These are phyloP conservation scores for Aspergillus ochraceoroseus DNA, from an alignment of 2,329 filamentous ascomycete species.

Conservation along the genomic window DNA sequence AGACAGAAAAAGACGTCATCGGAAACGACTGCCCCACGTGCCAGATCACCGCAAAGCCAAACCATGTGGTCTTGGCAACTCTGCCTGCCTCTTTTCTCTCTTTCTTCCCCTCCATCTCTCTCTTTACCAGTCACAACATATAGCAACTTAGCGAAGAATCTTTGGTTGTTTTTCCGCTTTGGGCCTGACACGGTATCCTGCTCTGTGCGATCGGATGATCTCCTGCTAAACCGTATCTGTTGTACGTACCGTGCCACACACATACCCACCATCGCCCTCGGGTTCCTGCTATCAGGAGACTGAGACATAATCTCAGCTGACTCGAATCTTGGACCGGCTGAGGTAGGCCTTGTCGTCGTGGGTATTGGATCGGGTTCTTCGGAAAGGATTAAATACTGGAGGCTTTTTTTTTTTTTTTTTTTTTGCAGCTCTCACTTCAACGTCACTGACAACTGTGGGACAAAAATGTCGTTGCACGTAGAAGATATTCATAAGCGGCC, in stretches of 20 bases:
- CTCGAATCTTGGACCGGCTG: no score
- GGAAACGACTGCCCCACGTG: slow-evolving; percentile 10
- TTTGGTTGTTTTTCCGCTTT: no score
- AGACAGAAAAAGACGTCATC: slow-evolving; percentile 2
- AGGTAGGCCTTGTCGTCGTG: slow-evolving; percentile 8
- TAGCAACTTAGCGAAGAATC: no score
- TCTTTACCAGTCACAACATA: no score
- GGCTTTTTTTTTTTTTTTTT: no score
- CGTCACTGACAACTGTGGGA: slow-evolving; percentile 18
- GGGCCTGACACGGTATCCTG: no score
- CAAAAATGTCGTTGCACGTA: slow-evolving; percentile 31
- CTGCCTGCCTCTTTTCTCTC: slow-evolving; percentile 3
- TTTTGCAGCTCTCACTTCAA: no score
- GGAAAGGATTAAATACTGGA: no score
- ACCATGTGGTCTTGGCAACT: slow-evolving; percentile 11
- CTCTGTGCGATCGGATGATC: slow-evolving; percentile 9
- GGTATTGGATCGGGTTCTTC: no score
- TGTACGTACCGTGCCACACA: neutral
- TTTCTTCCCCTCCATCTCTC: neutral
- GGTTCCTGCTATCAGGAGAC: slow-evolving; percentile 11
- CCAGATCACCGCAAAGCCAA: slow-evolving; percentile 10
- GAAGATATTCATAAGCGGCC: slow-evolving; percentile 38
- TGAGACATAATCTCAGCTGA: slow-evolving; percentile 11
- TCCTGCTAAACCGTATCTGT: neutral
- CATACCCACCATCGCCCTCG: neutral